phyloP scores from a whole-genome alignment of 257 asterid genomes.

The Mitragyna speciosa region DNA sequence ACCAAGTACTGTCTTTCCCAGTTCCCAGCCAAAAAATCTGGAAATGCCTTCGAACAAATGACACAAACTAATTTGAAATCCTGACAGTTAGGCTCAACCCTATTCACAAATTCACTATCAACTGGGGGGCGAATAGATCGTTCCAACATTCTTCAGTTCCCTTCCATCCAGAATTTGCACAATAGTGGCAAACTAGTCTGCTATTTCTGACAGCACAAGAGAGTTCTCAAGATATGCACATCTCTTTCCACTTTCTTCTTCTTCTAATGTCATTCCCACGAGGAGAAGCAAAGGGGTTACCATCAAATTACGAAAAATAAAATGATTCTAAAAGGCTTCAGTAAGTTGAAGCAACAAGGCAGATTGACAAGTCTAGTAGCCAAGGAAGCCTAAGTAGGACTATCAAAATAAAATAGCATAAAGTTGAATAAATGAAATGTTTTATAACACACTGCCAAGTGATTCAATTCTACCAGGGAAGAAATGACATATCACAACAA shows the following conservation, averaged over 20 bases:
- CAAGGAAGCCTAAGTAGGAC: not conserved
- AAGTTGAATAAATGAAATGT: no score
- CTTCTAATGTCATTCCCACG: no score
- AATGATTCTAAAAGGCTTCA: not conserved
- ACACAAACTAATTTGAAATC: not conserved
- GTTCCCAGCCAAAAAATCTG: no score
- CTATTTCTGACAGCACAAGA: no score
- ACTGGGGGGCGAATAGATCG: no score
- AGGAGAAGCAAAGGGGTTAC: not conserved
- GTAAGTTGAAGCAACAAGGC: no score
- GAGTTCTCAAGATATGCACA: not conserved
- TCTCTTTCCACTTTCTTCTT: not conserved
- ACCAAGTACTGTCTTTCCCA: no score
- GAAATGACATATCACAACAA: not conserved
- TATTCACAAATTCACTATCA: no score
- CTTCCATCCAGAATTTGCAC: no score
- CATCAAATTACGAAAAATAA: not conserved
- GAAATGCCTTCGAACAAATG: not conserved
- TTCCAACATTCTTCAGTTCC: no score
- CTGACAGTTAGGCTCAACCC: not conserved
- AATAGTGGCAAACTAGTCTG: no score
- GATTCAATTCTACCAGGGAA: not conserved
- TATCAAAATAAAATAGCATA: no score
- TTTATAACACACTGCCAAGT: not conserved
- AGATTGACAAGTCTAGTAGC: not conserved